These are phyloP conservation scores for Chlamydomonas applanata DNA, from an alignment of 139 green algal species.

Conservation along the genomic window DNA sequence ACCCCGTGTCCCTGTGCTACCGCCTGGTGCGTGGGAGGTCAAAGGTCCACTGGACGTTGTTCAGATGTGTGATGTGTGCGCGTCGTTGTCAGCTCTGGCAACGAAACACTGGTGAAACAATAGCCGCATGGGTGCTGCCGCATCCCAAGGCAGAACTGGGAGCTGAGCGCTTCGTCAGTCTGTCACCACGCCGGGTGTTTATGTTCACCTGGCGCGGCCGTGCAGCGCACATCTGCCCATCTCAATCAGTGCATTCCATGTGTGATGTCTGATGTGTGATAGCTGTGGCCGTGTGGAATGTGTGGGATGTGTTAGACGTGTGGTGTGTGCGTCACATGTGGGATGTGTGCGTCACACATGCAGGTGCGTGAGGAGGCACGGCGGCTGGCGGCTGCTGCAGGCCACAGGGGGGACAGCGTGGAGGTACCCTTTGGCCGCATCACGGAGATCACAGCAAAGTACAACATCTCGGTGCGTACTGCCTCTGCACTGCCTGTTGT, in stretches of 20 bases:
- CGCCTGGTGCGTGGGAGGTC: slow-evolving; percentile 11
- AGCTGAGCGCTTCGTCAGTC: too few relatives aligned
- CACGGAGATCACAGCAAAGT: slow-evolving; percentile 33
- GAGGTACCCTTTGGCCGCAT: slow-evolving; percentile 29
- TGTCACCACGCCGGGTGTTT: too few relatives aligned
- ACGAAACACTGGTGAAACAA: background rate
- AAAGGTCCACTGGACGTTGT: too few relatives aligned
- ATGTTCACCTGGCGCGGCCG: too few relatives aligned
- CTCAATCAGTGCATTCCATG: too few relatives aligned
- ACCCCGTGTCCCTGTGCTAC: slow-evolving; percentile 62
- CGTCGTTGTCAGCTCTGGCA: background rate
- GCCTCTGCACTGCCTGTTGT: too few relatives aligned
- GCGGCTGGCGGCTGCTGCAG: background rate
- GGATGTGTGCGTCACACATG: background rate
- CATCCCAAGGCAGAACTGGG: too few relatives aligned
- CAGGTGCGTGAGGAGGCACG: slow-evolving; percentile 13
- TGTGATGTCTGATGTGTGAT: too few relatives aligned
- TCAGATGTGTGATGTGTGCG: too few relatives aligned
- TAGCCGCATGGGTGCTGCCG: too few relatives aligned
- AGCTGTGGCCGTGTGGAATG: too few relatives aligned
- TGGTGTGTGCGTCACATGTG: background rate
- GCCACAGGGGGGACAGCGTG: background rate
- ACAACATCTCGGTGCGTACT: slow-evolving; percentile 34
- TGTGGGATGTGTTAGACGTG: background rate
- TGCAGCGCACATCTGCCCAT: too few relatives aligned